Evolutionary conservation across 208 protist species (phyloP), one percentile per base, ranked within the genome.

Genomic region (Leishmania lainsoni): DNA sequence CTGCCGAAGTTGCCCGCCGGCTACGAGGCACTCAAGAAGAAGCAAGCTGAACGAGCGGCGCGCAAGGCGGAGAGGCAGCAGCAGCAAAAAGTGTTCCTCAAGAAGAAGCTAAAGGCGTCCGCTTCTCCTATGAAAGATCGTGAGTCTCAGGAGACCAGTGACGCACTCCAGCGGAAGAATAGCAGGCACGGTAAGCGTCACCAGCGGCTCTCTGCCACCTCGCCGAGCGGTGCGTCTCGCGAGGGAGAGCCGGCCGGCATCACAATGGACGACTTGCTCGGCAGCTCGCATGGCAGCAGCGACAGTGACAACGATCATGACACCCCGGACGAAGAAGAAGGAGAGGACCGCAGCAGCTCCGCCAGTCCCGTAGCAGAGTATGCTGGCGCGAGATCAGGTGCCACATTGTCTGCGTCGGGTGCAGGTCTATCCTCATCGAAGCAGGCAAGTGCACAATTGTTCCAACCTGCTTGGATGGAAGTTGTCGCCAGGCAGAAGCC

Each of bases 211-310:
- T 65, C 65, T 63, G 52, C 49, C 49, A 42, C 73, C 51, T 80
- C 22, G 32, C 32, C 16, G 52, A 79, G 56, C 52, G 42, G 76
- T 16, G 29, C 35, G 63, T 71, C 39, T 10, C n/a, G 32, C 52
- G 68, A 39, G 14, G 35, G 51, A 52, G 32, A 70, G 22, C 20
- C 45, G 20, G 32, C 12, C 48, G 68, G 68, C 52, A 75, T 89
- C 58, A 89, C 89, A 14, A 84, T 92, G 9, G 89, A 92, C 26
- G 89, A 92, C 49, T 80, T 92, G 32, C 89, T 92, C 10, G 87
- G 79, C 52, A 87, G 86, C 80, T 79, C 79, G 1, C 79, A 51
- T 71, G 76, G 74, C 78, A 80, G 79, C 69, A 82, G 65, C 68
- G 68, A 71, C 71, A 54, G 48, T 59, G 45, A 10, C 26, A 17